phyloP scores from a whole-genome alignment of 345 rosid genomes.

The Moricandia arvensis region DNA sequence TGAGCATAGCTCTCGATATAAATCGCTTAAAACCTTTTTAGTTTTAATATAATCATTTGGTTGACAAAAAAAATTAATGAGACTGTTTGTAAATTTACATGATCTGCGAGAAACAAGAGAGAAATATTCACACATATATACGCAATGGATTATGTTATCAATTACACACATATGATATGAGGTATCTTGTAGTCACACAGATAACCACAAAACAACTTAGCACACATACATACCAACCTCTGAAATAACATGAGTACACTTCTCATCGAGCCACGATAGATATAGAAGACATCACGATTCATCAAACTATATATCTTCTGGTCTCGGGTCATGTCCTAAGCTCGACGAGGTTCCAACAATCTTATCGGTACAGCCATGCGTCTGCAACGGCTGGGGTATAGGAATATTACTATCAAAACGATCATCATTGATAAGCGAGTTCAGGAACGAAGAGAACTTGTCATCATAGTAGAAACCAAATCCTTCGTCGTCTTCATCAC shows the following conservation, averaged over 20 bases:
- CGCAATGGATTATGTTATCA: not conserved
- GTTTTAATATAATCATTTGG: too few species aligned
- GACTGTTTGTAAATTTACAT: not conserved
- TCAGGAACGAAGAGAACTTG: constrained; percentile 63
- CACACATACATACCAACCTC: constrained; percentile 8
- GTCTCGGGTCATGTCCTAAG: constrained; percentile 5
- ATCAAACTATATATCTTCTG: constrained; percentile 13
- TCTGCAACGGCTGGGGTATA: constrained; percentile 12
- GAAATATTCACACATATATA: not conserved
- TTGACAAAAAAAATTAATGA: too few species aligned
- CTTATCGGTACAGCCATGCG: constrained; percentile 1
- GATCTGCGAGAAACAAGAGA: not conserved
- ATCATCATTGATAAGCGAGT: constrained; percentile 59
- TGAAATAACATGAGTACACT: not conserved
- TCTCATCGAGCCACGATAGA: not conserved
- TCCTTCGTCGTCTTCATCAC: constrained; percentile 15
- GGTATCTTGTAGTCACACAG: not conserved
- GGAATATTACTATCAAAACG: constrained; percentile 25
- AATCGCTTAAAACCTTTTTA: too few species aligned
- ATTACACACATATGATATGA: constrained; percentile 4
- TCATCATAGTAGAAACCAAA: constrained; percentile 50
- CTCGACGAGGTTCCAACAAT: constrained; percentile 26
- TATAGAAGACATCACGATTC: not conserved
- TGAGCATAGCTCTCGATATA: too few species aligned
- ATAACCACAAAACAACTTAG: constrained; percentile 20